These are phyloP conservation scores for Achaetomiella virescens DNA, from an alignment of 495 filamentous ascomycete species.

Conservation along the genomic window DNA sequence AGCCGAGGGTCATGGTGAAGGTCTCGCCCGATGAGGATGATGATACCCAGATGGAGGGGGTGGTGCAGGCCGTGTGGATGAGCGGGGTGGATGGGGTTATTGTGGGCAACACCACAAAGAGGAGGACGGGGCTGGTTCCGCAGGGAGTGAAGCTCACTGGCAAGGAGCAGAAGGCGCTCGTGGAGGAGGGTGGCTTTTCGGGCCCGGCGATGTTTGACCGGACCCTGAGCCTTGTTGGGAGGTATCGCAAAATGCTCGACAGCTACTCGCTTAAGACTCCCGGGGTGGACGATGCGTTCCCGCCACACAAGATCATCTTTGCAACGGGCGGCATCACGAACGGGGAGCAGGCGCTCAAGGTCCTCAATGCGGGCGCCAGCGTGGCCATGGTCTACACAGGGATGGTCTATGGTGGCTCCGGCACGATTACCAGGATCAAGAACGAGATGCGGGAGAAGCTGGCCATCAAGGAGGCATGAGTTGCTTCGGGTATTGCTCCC, in stretches of 20 bases:
- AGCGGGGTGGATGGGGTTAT: constrained; percentile 90
- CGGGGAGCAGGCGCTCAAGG: constrained; percentile 70
- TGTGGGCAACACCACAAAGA: constrained; percentile 95
- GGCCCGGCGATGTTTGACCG: constrained; percentile 80
- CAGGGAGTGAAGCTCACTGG: constrained; percentile 54
- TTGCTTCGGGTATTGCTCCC: not conserved
- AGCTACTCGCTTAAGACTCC: constrained; percentile 29
- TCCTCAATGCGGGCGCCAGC: constrained; percentile 77
- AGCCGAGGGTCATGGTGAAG: constrained; percentile 92
- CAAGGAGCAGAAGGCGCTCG: constrained; percentile 59
- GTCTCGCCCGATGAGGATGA: constrained; percentile 91
- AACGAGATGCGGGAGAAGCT: constrained; percentile 63
- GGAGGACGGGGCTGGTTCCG: constrained; percentile 62
- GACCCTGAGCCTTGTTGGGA: constrained; percentile 66
- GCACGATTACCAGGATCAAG: constrained; percentile 82
- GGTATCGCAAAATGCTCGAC: constrained; percentile 73
- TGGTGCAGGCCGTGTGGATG: constrained; percentile 76
- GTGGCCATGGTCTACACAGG: constrained; percentile 80
- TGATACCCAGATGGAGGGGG: constrained; percentile 72
- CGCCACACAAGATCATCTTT: constrained; percentile 73
- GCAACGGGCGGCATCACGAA: constrained; percentile 85
- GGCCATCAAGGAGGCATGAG: constrained; percentile 6
- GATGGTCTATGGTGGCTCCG: constrained; percentile 77
- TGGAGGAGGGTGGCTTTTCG: constrained; percentile 82
- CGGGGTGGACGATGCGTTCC: constrained; percentile 18